Evolutionary conservation across 2,329 filamentous ascomycete genomes (phyloP), one percentile per base, ranked within the genome.

Genomic region (Pseudogymnoascus sp.): DNA sequence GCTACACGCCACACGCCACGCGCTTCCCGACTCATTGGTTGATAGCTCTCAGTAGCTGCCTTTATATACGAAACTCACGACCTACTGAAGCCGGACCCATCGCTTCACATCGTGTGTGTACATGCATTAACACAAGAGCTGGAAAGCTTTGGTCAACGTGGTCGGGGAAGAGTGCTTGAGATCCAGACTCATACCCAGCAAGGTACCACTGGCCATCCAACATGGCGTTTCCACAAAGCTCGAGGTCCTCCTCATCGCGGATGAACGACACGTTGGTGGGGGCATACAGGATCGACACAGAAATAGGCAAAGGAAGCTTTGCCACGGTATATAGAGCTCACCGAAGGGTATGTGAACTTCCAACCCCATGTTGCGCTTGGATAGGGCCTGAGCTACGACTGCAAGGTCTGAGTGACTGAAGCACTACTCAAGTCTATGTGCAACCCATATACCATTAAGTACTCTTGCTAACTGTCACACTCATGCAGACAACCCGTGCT

Each of bases 261-360:
- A 69, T 72, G 65, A 70, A 71, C 68, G 76, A 78, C 63, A 76
- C 75, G 70, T 67, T 72, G 66, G 75, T 95, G 71, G 91, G 92
- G 69, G 86, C 68, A 11, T 97, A 96, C 77, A 84, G 84, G 71
- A 87, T 93, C 72, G 85, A 92, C 70, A 87, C 89, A 69, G 91
- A 97, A 78, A 97, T 97, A 74, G 95, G 95, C 67, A 95, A 95
- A 78, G 95, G 95, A 66, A 97, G 95, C 79, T 99, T 97, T 80
- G 95, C 95, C 68, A 92, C 92, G 69, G 95, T 99, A 68, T 97
- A 95, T 75, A 86, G 89, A 74, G 92, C 90, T 67, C 86, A 87
- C 70, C 90, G 96, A 77, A 89, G 89, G 78, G 92, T 96, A 79
- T 77, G 87, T 78, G 63, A 56, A 37, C 64, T 34, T 25, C 38